Base-by-base conservation (phyloP, 2,329 filamentous ascomycete species). In the Colletotrichum euphorbiae region DNA sequence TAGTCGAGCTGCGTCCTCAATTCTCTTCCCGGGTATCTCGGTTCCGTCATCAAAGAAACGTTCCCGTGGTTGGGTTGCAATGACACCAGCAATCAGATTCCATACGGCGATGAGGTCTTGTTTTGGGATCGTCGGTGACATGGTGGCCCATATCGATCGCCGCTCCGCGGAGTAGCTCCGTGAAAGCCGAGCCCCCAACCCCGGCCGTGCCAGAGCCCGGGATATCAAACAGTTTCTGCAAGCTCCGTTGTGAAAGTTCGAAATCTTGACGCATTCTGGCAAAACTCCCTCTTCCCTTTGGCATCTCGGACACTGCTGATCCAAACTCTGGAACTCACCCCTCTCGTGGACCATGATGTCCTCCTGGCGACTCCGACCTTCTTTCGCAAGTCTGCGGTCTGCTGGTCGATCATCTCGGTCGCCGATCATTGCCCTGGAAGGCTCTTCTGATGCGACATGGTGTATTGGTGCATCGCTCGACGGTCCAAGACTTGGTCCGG, bases 51-150 rank as follows among this genome's bases (percentile, higher is more conserved):
- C 96, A 0, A 93, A 90, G 75, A 98, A 97, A 80, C 94, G 98
- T 77, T 98, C 96, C 50, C 92, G 89, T 0, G 96, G 96, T 80
- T 98, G 98, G 1, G 92, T 96, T 77, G 98, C 97, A 94, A 99
- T 98, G 93, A 99, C 97, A 66, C 69, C 71, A 4, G 73, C 74
- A 66, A 75, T 75, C 48, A 75, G 65, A 54, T 75, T 73, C 56
- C 74, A 71, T 7, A 75, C 74, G 6, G 74, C 74, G 56, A 74
- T 71, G 42, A 75, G 71, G 42, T 75, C 73, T 69, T 61, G 67
- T 55, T 61, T 73, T 48, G 36, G 72, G 31, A 67, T 72, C 51
- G 36, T 70, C 33, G 40, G 58, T 9, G 68, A 43, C 48, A 71
- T 69, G n/a, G 68, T 54, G 19, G 71, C 72, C 7, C 70, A 70